phyloP scores from a whole-genome alignment of 805 yeast species.

The Saccharomycopsis malanga region DNA sequence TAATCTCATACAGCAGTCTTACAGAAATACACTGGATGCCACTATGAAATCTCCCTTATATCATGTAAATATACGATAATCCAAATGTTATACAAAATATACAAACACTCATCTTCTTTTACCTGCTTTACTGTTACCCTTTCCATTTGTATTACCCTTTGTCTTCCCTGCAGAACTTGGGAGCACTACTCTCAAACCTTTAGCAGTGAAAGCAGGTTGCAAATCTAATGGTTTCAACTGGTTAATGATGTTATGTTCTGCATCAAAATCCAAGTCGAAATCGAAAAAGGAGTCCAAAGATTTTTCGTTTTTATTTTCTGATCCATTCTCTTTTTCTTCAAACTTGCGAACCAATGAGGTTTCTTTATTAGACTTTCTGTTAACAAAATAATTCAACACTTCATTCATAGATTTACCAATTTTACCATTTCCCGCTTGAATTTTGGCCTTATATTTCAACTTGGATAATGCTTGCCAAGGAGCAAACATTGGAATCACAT shows the following conservation, averaged over 20 bases:
- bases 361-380: slow-evolving; percentile 37
- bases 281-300: slow-evolving; percentile 9
- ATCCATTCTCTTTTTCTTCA: slow-evolving; percentile 32
- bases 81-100: too few species aligned
- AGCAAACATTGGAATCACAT: slow-evolving; percentile 80
- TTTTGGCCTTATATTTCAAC: slow-evolving; percentile 72
- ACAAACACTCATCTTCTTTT: too few species aligned
- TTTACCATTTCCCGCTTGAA: slow-evolving; percentile 71
- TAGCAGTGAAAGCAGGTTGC: slow-evolving; percentile 59
- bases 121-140: slow-evolving; percentile 23
- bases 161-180: slow-evolving; percentile 39
- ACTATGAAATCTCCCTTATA: too few species aligned
- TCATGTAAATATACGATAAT: too few species aligned
- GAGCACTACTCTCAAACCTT: slow-evolving; percentile 57
- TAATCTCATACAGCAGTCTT: too few species aligned
- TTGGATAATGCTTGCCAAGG: slow-evolving; percentile 82
- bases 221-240: slow-evolving; percentile 57
- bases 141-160: slow-evolving; percentile 24
- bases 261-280: slow-evolving; percentile 60
- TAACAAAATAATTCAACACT: slow-evolving; percentile 49
- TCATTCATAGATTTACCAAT: slow-evolving; percentile 84
- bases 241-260: slow-evolving; percentile 51
- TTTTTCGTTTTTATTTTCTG: not conserved
- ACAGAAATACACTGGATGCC: too few species aligned
- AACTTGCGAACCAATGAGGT: slow-evolving; percentile 15